Evolutionary conservation across 345 rosid genomes (phyloP).

Genomic region (Lumnitzera racemosa): DNA sequence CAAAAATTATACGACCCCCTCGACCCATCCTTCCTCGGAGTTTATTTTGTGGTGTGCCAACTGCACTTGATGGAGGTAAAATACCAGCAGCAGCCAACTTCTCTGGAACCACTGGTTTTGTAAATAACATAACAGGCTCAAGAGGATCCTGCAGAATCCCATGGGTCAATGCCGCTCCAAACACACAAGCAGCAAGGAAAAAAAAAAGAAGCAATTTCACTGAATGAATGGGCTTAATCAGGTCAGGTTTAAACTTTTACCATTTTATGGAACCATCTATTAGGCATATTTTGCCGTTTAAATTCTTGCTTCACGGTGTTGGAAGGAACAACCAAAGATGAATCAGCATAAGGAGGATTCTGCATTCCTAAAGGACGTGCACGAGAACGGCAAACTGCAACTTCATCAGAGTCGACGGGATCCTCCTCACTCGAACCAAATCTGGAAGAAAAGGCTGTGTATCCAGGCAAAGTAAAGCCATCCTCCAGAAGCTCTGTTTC

Average conservation of each 20-base stretch:
- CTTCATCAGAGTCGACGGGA: constrained; percentile 77
- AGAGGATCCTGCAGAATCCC: constrained; percentile 64
- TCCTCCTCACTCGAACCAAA: constrained; percentile 89
- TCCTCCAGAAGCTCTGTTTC: constrained; percentile 85
- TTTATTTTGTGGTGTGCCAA: constrained; percentile 35
- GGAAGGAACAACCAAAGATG: constrained; percentile 35
- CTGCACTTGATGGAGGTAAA: constrained; percentile 52
- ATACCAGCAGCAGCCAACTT: constrained; percentile 84
- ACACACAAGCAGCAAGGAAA: no score
- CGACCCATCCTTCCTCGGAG: constrained; percentile 93
- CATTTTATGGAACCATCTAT: constrained; percentile 84
- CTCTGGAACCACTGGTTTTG: constrained; percentile 83
- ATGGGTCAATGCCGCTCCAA: neutral
- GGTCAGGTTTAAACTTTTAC: constrained; percentile 18
- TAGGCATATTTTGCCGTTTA: constrained; percentile 47
- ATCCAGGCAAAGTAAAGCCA: constrained; percentile 62
- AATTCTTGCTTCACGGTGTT: constrained; percentile 63
- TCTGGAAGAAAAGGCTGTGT: constrained; percentile 48
- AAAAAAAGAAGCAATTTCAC: no score
- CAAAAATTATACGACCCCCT: constrained; percentile 88
- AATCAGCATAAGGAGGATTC: constrained; percentile 39
- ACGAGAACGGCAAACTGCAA: constrained; percentile 47
- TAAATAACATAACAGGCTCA: constrained; percentile 82
- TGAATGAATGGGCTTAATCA: no score
- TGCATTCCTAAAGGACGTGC: constrained; percentile 35